Percentiles rank a stretch among this genome's conserved stretches.
phyloP scores from a whole-genome alignment of 2,329 filamentous ascomycete genomes.

The Colletotrichum tabaci region DNA sequence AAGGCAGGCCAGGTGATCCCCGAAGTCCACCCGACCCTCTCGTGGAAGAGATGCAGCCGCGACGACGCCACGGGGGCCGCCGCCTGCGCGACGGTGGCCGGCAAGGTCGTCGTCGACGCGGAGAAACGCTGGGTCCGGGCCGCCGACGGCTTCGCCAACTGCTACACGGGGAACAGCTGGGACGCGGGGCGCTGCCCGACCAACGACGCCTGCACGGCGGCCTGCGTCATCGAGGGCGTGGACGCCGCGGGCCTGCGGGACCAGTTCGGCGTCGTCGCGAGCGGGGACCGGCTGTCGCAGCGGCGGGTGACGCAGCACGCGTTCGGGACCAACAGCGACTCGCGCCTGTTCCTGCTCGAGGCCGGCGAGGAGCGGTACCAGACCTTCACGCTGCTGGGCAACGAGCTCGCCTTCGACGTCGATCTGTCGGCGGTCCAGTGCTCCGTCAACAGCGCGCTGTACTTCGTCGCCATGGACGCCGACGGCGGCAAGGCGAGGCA shows the following conservation, averaged over 20 bases:
- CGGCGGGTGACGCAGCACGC: constrained; percentile 65
- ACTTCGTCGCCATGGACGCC: constrained; percentile 70
- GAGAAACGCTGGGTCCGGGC: constrained; percentile 33
- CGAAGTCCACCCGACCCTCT: constrained; percentile 29
- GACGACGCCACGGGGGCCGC: not conserved
- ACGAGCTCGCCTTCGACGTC: constrained; percentile 78
- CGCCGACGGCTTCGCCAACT: constrained; percentile 58
- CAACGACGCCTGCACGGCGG: constrained; percentile 57
- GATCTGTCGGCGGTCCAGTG: constrained; percentile 75
- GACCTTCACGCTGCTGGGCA: constrained; percentile 71
- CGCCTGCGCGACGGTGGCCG: constrained; percentile 13
- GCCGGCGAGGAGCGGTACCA: constrained; percentile 67
- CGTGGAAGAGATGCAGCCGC: constrained; percentile 32
- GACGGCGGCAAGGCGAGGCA: constrained; percentile 64
- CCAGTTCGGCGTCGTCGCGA: constrained; percentile 64
- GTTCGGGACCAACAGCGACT: constrained; percentile 57
- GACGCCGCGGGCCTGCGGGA: constrained; percentile 52
- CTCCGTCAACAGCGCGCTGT: constrained; percentile 76
- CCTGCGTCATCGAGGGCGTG: constrained; percentile 63
- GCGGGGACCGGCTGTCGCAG: constrained; percentile 62
- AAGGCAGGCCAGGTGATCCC: constrained; percentile 11
- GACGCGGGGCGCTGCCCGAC: constrained; percentile 54
- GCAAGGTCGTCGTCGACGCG: constrained; percentile 30
- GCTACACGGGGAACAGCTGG: constrained; percentile 62
- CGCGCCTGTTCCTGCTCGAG: constrained; percentile 73